Conservation (phyloP, 257 asterid genomes). For the Rhazya stricta region DNA sequence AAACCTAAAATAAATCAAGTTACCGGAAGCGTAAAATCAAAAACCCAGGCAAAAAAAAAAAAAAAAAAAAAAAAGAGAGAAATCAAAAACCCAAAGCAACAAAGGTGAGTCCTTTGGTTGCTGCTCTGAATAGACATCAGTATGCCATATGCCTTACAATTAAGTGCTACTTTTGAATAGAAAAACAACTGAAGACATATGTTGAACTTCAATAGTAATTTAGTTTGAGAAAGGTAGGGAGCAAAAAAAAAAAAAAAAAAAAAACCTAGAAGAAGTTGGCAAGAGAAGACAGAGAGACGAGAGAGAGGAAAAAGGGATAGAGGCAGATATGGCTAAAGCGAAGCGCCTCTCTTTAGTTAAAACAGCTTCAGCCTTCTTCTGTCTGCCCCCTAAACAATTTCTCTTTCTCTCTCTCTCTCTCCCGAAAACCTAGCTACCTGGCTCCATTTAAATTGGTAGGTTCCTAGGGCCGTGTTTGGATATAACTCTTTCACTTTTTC, state of each 20-base stretch:
- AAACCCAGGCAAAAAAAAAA: constrained; percentile 9
- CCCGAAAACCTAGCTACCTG: constrained; percentile 7
- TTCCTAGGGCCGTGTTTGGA: background rate
- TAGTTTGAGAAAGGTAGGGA: background rate
- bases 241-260: background rate
- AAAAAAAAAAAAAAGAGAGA: background rate
- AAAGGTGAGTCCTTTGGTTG: background rate
- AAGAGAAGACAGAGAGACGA: background rate
- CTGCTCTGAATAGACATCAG: background rate
- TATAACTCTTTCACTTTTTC: too few relatives aligned
- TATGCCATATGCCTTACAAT: background rate
- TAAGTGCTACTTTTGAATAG: background rate
- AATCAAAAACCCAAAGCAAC: background rate
- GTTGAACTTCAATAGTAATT: background rate
- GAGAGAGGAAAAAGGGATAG: background rate
- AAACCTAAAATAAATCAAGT: constrained; percentile 43
- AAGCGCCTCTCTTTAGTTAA: background rate
- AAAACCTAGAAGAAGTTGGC: constrained; percentile 17
- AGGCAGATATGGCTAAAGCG: constrained; percentile 7
- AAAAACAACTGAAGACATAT: background rate
- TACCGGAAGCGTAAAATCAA: background rate
- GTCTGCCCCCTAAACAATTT: background rate
- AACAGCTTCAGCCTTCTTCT: background rate
- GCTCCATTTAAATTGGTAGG: background rate
- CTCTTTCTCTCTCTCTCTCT: background rate